These are phyloP conservation scores for Hypholoma fasciculare DNA, from an alignment of 768 basidiomycete species.

Conservation along the genomic window DNA sequence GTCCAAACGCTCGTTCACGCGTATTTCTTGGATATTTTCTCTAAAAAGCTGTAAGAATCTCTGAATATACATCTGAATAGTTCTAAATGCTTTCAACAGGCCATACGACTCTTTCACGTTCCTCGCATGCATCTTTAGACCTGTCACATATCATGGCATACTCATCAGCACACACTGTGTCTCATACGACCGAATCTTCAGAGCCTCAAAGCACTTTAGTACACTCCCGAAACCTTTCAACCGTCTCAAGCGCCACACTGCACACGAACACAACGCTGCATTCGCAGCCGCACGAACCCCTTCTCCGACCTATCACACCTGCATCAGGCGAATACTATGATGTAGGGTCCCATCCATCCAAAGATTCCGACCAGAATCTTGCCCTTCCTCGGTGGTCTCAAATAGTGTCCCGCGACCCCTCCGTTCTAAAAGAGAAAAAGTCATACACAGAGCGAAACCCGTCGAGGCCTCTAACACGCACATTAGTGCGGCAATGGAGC, in stretches of 20 bases:
- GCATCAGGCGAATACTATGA: constrained; percentile 36
- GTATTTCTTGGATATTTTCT: constrained; percentile 8
- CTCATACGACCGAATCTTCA: constrained; percentile 41
- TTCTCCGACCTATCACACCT: constrained; percentile 35
- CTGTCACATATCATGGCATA: constrained; percentile 45
- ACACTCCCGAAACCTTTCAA: constrained; percentile 43
- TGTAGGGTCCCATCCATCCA: constrained; percentile 35
- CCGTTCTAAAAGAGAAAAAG: constrained; percentile 27
- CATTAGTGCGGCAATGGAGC: constrained; percentile 26
- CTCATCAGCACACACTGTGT: constrained; percentile 51
- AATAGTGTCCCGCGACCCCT: constrained; percentile 26
- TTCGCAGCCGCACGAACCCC: constrained; percentile 45
- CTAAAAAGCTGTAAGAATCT: not conserved
- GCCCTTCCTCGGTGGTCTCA: constrained; percentile 27
- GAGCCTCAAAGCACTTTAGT: constrained; percentile 32
- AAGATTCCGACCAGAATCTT: constrained; percentile 25
- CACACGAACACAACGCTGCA: constrained; percentile 37
- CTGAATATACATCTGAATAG: not conserved
- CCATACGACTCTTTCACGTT: not conserved
- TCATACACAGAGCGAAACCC: constrained; percentile 17
- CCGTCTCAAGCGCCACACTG: constrained; percentile 37
- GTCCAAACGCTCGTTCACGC: constrained; percentile 15
- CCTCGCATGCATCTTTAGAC: constrained; percentile 8
- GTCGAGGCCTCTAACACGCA: constrained; percentile 16
- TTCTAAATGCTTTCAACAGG: not conserved